These are phyloP conservation scores for Trametes polyzona DNA, from an alignment of 1,284 basidiomycete genomes.

Conservation along the genomic window DNA sequence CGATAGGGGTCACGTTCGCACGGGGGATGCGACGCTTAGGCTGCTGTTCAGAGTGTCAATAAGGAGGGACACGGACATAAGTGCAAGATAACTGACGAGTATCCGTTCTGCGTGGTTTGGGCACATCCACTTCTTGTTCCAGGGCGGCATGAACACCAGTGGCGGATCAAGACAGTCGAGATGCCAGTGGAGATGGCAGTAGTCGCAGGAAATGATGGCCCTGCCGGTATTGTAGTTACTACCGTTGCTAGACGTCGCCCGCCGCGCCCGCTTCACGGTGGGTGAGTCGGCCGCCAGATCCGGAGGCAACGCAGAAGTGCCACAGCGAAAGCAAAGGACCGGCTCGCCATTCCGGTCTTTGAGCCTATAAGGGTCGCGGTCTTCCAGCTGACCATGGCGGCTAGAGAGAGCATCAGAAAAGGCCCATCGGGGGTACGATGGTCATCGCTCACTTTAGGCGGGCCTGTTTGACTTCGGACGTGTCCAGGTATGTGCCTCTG, in stretches of 20 bases:
- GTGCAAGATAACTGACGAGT: conserved; percentile 52
- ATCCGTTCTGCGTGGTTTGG: conserved; percentile 91
- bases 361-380: conserved; percentile 87
- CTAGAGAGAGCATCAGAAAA: conserved; percentile 47
- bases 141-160: conserved; percentile 82
- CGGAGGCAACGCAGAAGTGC: conserved; percentile 72
- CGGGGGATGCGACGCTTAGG: conserved; percentile 79
- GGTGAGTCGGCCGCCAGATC: conserved; percentile 52
- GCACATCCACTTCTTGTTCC: conserved; percentile 97
- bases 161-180: conserved; percentile 96
- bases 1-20: conserved; percentile 66
- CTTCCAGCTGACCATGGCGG: conserved; percentile 87
- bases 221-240: conserved; percentile 56
- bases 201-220: conserved; percentile 92
- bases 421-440: conserved; percentile 28
- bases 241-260: conserved; percentile 35
- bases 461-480: conserved; percentile 75
- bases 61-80: background rate
- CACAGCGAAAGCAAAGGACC: conserved; percentile 90
- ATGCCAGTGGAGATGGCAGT: conserved; percentile 96
- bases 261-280: conserved; percentile 56
- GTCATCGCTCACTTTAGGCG: conserved; percentile 68
- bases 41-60: conserved; percentile 50
- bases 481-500: conserved; percentile 80
- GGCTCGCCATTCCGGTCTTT: conserved; percentile 84